Evolutionary conservation across 1,284 basidiomycete species (phyloP).

Genomic region (Phellopilus nigrolimitatus): DNA sequence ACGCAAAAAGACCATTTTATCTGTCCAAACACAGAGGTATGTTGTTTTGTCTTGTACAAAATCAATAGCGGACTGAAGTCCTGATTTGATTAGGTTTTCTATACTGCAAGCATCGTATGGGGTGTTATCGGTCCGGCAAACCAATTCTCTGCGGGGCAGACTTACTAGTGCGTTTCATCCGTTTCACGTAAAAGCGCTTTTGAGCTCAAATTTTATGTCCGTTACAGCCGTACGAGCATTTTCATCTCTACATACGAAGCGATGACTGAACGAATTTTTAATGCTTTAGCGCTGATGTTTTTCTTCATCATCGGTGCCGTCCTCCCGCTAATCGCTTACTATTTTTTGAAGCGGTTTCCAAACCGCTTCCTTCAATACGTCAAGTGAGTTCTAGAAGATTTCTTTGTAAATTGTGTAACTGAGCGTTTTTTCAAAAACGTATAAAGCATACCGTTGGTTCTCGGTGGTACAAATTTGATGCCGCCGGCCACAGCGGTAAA

Average conservation of each 20-base stretch:
- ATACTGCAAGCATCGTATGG: conserved; percentile 32
- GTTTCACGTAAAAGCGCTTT: no score
- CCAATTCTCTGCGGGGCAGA: conserved; percentile 28
- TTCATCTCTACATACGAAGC: no score
- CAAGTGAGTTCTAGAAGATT: conserved; percentile 19
- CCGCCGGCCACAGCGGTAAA: conserved; percentile 54
- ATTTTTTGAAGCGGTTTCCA: conserved; percentile 26
- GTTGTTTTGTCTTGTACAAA: no score
- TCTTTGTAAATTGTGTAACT: not conserved
- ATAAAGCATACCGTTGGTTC: no score
- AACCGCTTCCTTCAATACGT: conserved; percentile 10
- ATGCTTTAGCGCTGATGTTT: conserved; percentile 37
- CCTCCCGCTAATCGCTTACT: conserved; percentile 32
- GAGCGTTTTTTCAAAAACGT: conserved; percentile 33
- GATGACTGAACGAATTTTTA: no score
- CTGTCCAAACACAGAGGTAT: conserved; percentile 27
- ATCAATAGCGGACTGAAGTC: no score
- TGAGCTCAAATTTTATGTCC: no score
- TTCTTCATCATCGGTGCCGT: conserved; percentile 52
- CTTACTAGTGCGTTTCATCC: conserved; percentile 25
- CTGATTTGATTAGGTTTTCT: no score
- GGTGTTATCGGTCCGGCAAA: conserved; percentile 31
- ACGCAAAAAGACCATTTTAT: conserved; percentile 41
- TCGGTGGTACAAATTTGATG: conserved; percentile 49
- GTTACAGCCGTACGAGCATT: no score